Base-by-base conservation (phyloP, 2,329 filamentous ascomycete species). In the Pseudogymnoascus verrucosus region DNA sequence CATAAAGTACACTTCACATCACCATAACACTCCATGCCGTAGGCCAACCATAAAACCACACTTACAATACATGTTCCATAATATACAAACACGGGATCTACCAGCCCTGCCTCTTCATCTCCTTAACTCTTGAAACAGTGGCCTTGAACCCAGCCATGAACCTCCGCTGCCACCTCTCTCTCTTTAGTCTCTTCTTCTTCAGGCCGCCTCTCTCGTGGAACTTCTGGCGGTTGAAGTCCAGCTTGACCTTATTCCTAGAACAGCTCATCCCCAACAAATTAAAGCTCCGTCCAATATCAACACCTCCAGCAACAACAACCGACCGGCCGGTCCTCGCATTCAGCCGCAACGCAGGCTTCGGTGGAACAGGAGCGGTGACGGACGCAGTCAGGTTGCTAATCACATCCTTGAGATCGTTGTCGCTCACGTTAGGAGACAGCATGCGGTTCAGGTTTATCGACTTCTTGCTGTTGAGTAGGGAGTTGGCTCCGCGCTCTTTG, bases 51-150 rank as follows among this genome's bases (percentile, higher is more conserved):
- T 57, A 57, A 31, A 57, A 12, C 7, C 51, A 57, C 51, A 57
- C 51, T 28, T 57, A 57, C 26, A 57, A 57, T 57, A 57, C 51
- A 57, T 57, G 28, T 57, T 62, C 47, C 47, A 36, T 60, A 63
- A 61, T 60, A 54, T 63, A 63, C 62, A 63, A 44, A 47, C 42
- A 44, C 51, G 26, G 51, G 36, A 59, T 62, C 67, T 79, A 96
- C 90, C 91, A 95, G 2, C 91, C 91, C 76, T 95, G 90, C 72
- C 79, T 84, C 69, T 84, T 88, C 77, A 96, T 79, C 73, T 89
- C 83, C 71, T 83, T 78, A 5, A 91, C 89, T 68, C 89, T 80
- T 42, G 70, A 73, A 6, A 90, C 82, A 10, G 85, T 84, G 4
- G 82, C 81, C 74, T 79, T 81, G 76, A 95, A 93, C 3, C 86